A percentile compares a stretch with the other conserved stretches of the same genome.
Conservation (phyloP, 1,284 basidiomycete species). For the Puccinia horiana region DNA sequence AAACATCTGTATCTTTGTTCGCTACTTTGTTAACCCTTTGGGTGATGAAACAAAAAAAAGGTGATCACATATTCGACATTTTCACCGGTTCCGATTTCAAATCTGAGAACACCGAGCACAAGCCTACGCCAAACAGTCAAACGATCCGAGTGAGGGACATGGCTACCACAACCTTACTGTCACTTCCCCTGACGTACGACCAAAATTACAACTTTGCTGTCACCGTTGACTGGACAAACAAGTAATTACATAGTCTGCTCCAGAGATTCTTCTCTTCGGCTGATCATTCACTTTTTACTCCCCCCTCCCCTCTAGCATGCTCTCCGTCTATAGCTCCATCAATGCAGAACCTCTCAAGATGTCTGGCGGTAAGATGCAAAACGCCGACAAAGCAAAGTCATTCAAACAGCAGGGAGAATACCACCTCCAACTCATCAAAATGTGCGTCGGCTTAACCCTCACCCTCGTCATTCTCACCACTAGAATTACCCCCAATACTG, state of each 20-base stretch:
- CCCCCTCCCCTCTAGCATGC: neutral
- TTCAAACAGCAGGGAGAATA: constrained; percentile 11
- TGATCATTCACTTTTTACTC: neutral
- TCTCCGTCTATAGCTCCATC: constrained; percentile 18
- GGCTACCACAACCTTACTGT: neutral
- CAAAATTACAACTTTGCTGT: constrained; percentile 31
- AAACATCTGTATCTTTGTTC: neutral
- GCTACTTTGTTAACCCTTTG: neutral
- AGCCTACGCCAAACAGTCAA: neutral
- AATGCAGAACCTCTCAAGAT: neutral
- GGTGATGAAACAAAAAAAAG: neutral
- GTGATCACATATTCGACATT: constrained; percentile 29
- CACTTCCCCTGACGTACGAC: neutral
- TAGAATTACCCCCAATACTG: neutral
- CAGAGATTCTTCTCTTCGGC: neutral
- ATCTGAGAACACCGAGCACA: neutral
- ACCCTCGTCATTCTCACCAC: neutral
- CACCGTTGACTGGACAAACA: constrained; percentile 20
- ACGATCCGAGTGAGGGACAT: constrained; percentile 25
- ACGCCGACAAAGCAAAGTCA: constrained; percentile 8
- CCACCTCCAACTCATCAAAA: constrained; percentile 25
- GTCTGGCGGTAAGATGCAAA: neutral
- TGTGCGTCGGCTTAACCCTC: neutral
- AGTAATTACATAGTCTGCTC: neutral
- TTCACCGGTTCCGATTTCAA: constrained; percentile 15